These are phyloP conservation scores for Xerocomellus dryophilus DNA, from an alignment of 768 basidiomycete genomes.

Conservation along the genomic window DNA sequence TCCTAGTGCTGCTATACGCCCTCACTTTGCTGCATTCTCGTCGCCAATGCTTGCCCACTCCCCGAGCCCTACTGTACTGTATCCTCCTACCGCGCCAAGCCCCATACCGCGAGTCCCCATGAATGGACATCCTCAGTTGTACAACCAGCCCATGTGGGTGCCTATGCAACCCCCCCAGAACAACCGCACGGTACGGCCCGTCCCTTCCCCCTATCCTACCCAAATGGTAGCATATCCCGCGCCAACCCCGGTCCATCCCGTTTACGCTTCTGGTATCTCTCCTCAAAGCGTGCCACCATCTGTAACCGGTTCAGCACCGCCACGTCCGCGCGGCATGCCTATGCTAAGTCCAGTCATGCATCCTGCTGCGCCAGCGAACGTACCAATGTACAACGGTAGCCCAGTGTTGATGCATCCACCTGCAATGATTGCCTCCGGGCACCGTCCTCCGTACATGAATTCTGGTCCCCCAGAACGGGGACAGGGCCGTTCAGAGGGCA, in stretches of 20 bases:
- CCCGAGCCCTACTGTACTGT: constrained; percentile 65
- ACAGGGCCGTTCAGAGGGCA: constrained; percentile 48
- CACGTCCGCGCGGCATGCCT: constrained; percentile 50
- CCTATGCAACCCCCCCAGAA: constrained; percentile 47
- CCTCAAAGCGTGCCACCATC: constrained; percentile 36
- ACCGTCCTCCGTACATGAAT: constrained; percentile 38
- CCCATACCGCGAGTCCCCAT: constrained; percentile 63
- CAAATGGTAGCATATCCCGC: constrained; percentile 67
- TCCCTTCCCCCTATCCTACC: constrained; percentile 58
- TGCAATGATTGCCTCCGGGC: constrained; percentile 36
- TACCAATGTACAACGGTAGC: constrained; percentile 61
- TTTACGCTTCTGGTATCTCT: constrained; percentile 45
- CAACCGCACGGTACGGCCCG: constrained; percentile 51
- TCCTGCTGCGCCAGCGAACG: constrained; percentile 43
- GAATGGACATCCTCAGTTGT: constrained; percentile 60
- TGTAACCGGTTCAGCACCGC: constrained; percentile 30
- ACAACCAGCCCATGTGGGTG: constrained; percentile 67
- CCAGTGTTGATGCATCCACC: constrained; percentile 63
- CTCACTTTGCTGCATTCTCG: constrained; percentile 56
- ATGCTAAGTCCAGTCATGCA: constrained; percentile 75
- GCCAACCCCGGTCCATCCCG: constrained; percentile 43
- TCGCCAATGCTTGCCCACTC: constrained; percentile 74
- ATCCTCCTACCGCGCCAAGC: constrained; percentile 58
- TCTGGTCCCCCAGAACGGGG: constrained; percentile 50
- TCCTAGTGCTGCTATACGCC: constrained; percentile 47